Percentiles rank a stretch among this genome's conserved stretches.
These are phyloP conservation scores for Lachnellula suecica DNA, from an alignment of 2,329 filamentous ascomycete genomes.

Conservation along the genomic window DNA sequence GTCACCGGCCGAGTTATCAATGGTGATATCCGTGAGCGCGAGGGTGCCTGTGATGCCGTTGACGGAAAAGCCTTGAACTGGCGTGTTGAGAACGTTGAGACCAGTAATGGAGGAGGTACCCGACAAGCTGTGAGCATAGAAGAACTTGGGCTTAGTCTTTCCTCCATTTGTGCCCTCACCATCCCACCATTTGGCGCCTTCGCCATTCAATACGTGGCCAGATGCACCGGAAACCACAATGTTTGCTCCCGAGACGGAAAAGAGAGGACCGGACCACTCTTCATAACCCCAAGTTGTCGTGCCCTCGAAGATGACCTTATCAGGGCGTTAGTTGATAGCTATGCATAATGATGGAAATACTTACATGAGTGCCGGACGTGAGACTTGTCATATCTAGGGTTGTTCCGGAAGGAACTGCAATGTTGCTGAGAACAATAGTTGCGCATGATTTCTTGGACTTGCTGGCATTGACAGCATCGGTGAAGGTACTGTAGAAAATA, in stretches of 20 bases:
- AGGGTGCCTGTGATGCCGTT: slow-evolving; percentile 44
- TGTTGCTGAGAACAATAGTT: slow-evolving; percentile 50
- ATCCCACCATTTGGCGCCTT: slow-evolving; percentile 51
- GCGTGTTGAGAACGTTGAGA: slow-evolving; percentile 53
- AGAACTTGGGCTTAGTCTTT: slow-evolving; percentile 64
- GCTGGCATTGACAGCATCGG: slow-evolving; percentile 38
- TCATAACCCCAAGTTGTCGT: slow-evolving; percentile 67
- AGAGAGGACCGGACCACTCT: slow-evolving; percentile 64
- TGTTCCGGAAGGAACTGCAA: slow-evolving; percentile 54
- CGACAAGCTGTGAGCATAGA: slow-evolving; percentile 51
- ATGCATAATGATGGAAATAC: not conserved
- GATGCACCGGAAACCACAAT: slow-evolving; percentile 26
- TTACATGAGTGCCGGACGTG: slow-evolving; percentile 41
- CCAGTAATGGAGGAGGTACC: slow-evolving; percentile 47
- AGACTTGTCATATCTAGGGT: slow-evolving; percentile 57
- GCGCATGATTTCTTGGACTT: slow-evolving; percentile 50
- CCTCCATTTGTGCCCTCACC: slow-evolving; percentile 58
- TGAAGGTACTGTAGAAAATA: no score
- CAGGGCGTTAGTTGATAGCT: not conserved
- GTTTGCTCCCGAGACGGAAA: slow-evolving; percentile 37
- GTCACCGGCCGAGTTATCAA: slow-evolving; percentile 58
- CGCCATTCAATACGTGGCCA: slow-evolving; percentile 48
- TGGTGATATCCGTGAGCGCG: slow-evolving; percentile 48
- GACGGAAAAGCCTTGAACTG: slow-evolving; percentile 51
- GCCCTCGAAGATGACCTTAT: slow-evolving; percentile 58